These are phyloP conservation scores for Sclerotinia minor DNA, from an alignment of 2,329 filamentous ascomycete genomes.

Conservation along the genomic window DNA sequence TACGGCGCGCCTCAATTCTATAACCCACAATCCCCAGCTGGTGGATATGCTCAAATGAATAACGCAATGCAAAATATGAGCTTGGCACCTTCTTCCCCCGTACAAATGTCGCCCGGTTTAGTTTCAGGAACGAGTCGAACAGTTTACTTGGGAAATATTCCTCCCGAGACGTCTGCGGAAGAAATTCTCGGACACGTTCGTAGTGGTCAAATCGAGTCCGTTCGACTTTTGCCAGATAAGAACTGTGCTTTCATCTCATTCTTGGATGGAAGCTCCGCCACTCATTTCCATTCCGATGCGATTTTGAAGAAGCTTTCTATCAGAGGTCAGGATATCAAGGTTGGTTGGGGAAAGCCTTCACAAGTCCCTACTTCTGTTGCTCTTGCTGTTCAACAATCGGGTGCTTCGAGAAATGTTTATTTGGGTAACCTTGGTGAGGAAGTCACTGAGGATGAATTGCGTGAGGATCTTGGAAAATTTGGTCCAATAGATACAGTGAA, in stretches of 20 bases:
- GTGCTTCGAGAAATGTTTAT: slow-evolving; percentile 95
- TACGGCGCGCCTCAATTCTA: slow-evolving; percentile 81
- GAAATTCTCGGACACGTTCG: slow-evolving; percentile 95
- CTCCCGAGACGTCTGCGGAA: slow-evolving; percentile 94
- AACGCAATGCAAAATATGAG: slow-evolving; percentile 51
- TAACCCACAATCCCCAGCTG: slow-evolving; percentile 81
- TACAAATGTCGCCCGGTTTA: slow-evolving; percentile 74
- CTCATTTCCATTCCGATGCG: slow-evolving; percentile 98
- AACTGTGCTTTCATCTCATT: slow-evolving; percentile 99
- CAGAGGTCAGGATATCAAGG: slow-evolving; percentile 98
- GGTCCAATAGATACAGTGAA: slow-evolving; percentile 97
- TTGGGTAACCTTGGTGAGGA: slow-evolving; percentile 91
- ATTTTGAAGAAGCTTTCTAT: slow-evolving; percentile 99
- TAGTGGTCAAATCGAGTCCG: slow-evolving; percentile 98
- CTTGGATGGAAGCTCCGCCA: slow-evolving; percentile 94
- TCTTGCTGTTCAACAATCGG: slow-evolving; percentile 95
- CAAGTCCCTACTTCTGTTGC: slow-evolving; percentile 97
- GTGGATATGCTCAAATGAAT: slow-evolving; percentile 57
- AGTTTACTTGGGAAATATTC: slow-evolving; percentile 96
- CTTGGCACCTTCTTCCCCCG: slow-evolving; percentile 66
- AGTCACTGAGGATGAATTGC: slow-evolving; percentile 84
- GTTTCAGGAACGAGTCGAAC: slow-evolving; percentile 91
- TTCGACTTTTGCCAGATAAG: slow-evolving; percentile 94
- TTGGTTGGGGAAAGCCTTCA: slow-evolving; percentile 98
- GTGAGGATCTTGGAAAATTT: slow-evolving; percentile 94